Evolutionary conservation across 1,284 basidiomycete species (phyloP).

Genomic region (Ustilago sp.): DNA sequence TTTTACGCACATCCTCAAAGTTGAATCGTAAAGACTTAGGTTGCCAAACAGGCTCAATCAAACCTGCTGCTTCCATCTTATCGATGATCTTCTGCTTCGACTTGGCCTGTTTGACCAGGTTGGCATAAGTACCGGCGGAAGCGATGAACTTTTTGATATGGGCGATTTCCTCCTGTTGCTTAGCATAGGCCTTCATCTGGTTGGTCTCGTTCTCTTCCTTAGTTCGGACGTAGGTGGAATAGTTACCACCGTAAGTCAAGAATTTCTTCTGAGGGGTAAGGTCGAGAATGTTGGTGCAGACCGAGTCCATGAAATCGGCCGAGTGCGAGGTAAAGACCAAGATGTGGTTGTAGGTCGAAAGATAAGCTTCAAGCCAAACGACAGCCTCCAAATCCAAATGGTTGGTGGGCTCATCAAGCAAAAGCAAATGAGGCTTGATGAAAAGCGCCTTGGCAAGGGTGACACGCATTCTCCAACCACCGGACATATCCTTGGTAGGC

Average conservation of each 20-base stretch:
- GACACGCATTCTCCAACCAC: slow-evolving; percentile 99
- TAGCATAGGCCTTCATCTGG: slow-evolving; percentile 98
- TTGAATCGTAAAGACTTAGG: slow-evolving; percentile 85
- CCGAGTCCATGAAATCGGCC: slow-evolving; percentile 96
- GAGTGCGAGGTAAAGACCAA: slow-evolving; percentile 92
- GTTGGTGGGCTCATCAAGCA: slow-evolving; percentile 81
- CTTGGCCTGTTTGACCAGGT: slow-evolving; percentile 97
- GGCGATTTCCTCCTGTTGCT: slow-evolving; percentile 97
- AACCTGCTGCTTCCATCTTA: slow-evolving; percentile 99
- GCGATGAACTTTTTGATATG: slow-evolving; percentile 99
- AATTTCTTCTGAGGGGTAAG: slow-evolving; percentile 86
- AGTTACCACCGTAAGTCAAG: slow-evolving; percentile 93
- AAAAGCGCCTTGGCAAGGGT: slow-evolving; percentile 95
- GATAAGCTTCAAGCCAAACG: slow-evolving; percentile 97
- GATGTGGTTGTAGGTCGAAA: slow-evolving; percentile 98
- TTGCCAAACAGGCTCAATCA: slow-evolving; percentile 87
- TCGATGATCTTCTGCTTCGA: slow-evolving; percentile 98
- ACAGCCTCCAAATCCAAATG: slow-evolving; percentile 96
- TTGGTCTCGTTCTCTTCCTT: slow-evolving; percentile 98
- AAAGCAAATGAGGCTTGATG: slow-evolving; percentile 92
- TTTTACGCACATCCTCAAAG: slow-evolving; percentile 92
- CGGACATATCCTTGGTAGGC: slow-evolving; percentile 97
- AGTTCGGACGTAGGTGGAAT: slow-evolving; percentile 94
- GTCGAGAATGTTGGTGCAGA: slow-evolving; percentile 93
- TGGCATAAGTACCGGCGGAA: slow-evolving; percentile 97